Base-by-base conservation (phyloP, 106 monocot species). In the Triglochin maritima region DNA sequence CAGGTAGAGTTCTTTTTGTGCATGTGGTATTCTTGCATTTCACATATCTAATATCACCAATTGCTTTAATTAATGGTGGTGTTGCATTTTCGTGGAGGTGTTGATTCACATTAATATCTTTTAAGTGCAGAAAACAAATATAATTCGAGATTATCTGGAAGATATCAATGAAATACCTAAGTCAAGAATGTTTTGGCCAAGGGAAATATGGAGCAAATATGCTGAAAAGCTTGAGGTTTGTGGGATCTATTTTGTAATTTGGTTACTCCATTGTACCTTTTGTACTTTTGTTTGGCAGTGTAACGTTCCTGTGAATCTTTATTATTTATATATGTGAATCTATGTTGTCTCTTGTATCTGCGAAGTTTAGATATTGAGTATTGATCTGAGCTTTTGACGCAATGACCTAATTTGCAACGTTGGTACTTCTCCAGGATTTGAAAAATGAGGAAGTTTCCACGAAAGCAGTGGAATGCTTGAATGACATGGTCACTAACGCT, bases 101-200 rank as follows among this genome's bases (percentile, higher is more conserved):
- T 29, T 29, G 29, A 29, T 29, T 29, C 29, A 29, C 29, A 29
- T 29, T 29, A 29, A 29, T 29, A 29, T 29, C 29, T 29, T 72
- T 51, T 2, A 71, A 62, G 51, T 87, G 76, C 79, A 95, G 95
- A 95, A 95, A 90, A 80, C 87, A 68, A 95, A 95, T 79, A 95
- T 95, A 50, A 95, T 95, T 74, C 78, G 95, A 56, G 95, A 95
- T 72, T 95, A 90, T 80, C 70, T 95, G 62, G 95, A 95, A 78
- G 95, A 95, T 67, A 95, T 95, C 76, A 95, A 95, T 75, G 95
- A 95, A 81, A 85, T 90, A 74, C 95, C 95, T 54, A 95, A 90
- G 73, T 87, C 87, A 17, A 85, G 95, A 51, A 90, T 95, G 95
- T 95, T 95, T 69, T 95, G 95, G 95, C 95, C 95, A 60, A 78